Evolutionary conservation across 2,329 filamentous ascomycete species (phyloP).

Genomic region (Blastomyces parvus): DNA sequence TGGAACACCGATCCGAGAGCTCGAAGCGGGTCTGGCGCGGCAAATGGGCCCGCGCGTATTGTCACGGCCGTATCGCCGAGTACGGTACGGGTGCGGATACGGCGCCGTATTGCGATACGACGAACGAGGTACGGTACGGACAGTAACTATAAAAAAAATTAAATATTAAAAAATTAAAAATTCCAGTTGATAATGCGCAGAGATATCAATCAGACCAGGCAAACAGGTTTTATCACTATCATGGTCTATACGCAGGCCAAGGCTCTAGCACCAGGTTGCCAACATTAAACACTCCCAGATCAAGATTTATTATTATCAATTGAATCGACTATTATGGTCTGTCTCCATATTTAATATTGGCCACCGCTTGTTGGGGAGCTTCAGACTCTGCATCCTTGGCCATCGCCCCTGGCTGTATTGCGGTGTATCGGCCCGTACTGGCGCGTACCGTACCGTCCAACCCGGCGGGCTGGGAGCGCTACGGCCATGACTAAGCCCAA

Average conservation of each 20-base stretch:
- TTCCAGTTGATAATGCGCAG: too few relatives aligned
- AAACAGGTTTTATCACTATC: neutral
- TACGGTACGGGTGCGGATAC: neutral
- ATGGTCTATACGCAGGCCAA: neutral
- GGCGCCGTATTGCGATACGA: neutral
- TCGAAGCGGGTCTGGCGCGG: neutral
- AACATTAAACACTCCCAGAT: neutral
- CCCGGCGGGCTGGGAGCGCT: constrained; percentile 11
- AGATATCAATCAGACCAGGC: too few relatives aligned
- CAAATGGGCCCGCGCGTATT: neutral
- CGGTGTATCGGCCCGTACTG: neutral
- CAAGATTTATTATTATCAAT: too few relatives aligned
- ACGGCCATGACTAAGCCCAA: constrained; percentile 22
- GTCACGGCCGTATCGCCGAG: neutral
- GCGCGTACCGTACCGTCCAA: constrained; percentile 4
- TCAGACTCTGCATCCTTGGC: neutral
- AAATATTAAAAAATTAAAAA: too few relatives aligned
- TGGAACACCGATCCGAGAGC: neutral
- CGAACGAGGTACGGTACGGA: too few relatives aligned
- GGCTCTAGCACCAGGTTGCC: neutral
- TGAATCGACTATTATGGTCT: too few relatives aligned
- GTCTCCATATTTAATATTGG: neutral
- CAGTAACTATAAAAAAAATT: too few relatives aligned
- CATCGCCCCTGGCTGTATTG: neutral
- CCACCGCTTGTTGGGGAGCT: neutral